Base-by-base conservation (phyloP, 495 filamentous ascomycete genomes). In the Penicillium odoratum region DNA sequence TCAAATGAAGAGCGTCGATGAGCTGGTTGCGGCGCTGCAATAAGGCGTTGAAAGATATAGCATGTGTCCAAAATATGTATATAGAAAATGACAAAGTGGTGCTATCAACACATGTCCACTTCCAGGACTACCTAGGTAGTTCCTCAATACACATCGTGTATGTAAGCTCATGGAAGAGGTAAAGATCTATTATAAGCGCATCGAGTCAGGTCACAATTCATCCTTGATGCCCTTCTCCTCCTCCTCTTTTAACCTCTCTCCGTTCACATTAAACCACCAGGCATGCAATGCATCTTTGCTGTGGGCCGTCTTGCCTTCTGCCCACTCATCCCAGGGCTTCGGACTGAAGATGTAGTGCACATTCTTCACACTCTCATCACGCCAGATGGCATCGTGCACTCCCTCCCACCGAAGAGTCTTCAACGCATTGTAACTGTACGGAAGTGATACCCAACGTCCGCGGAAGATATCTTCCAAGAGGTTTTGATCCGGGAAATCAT, bases 361-460 rank as follows among this genome's bases (percentile, higher is more conserved):
- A 67, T 90, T 90, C 79, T 89, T 91, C 16, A 94, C 88, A 56
- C 79, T 62, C 13, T 85, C 83, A 67, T 94, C 91, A 30, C 80
- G 72, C 90, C 91, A 94, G 53, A 93, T 90, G 38, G 77, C 65
- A 45, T 76, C 72, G 59, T 95, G 91, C 52, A 91, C 87, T 7
- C 78, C 81, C 40, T 79, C 65, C 83, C 82, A 82, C 38, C 89
- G 78, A 68, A 92, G 59, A 16, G 91, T 91, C 76, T 92, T 93
- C 44, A 94, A 73, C 45, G 88, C 91, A 71, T 95, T 95, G 70
- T 93, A 94, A 26, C 84, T 76, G 56, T 92, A 94, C 28, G 88
- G 86, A 46, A 95, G 69, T 7, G 85, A 70, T 7, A 88, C 84
- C 91, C 90, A 95, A 9, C 85, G 77, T 3, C 81, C 84, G 2